Evolutionary conservation across 2,329 filamentous ascomycete genomes (phyloP).

Genomic region (Cercospora canescens): DNA sequence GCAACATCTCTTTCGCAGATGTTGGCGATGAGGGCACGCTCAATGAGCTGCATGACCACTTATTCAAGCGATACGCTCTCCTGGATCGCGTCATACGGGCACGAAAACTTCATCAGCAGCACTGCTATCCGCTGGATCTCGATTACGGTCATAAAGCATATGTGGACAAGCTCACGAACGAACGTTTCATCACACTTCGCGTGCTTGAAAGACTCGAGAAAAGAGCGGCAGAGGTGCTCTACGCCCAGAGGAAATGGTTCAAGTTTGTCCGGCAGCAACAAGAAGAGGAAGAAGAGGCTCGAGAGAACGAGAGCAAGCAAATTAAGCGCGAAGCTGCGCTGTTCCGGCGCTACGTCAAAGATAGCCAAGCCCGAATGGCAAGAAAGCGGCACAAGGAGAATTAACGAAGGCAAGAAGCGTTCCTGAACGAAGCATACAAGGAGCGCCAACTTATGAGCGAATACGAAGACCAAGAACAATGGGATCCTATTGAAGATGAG

Average conservation of each 20-base stretch:
- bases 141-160: slow-evolving; percentile 43
- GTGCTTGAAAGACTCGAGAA: not conserved
- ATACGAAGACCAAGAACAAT: slow-evolving; percentile 42
- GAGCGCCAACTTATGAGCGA: slow-evolving; percentile 40
- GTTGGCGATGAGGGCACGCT: slow-evolving; percentile 38
- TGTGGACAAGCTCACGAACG: not conserved
- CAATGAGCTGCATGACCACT: slow-evolving; percentile 42
- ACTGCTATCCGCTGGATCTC: slow-evolving; percentile 45
- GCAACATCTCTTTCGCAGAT: not conserved
- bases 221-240: slow-evolving; percentile 36
- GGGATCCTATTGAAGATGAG: slow-evolving; percentile 53
- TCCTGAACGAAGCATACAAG: slow-evolving; percentile 45
- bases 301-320: slow-evolving; percentile 52
- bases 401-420: slow-evolving; percentile 45
- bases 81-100: slow-evolving; percentile 45
- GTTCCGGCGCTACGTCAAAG: slow-evolving; percentile 50
- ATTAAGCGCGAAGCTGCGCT: slow-evolving; percentile 51
- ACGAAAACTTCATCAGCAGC: slow-evolving; percentile 44
- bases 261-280: slow-evolving; percentile 49
- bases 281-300: slow-evolving; percentile 46
- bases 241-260: slow-evolving; percentile 51
- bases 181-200: not conserved
- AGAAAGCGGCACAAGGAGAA: slow-evolving; percentile 45
- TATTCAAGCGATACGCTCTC: slow-evolving; percentile 41
- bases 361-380: slow-evolving; percentile 42